Base-by-base conservation (phyloP, 2,329 filamentous ascomycete genomes). In the Trichoderma sp. region DNA sequence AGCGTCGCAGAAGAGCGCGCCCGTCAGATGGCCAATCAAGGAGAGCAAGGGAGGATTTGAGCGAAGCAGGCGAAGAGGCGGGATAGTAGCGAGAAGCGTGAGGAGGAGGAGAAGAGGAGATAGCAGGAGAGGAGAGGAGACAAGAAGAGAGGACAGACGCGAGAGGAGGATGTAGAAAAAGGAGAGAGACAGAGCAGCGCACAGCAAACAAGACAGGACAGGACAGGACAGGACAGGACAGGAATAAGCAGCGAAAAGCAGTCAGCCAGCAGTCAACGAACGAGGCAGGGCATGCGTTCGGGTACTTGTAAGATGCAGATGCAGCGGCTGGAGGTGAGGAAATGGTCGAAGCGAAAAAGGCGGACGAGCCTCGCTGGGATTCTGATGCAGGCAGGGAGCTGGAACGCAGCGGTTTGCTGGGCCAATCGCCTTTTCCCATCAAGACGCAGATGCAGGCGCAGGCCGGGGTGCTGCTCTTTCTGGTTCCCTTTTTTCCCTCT, bases 1-100 rank as follows among this genome's bases (percentile, higher is more conserved):
- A 74, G 75, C 69, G 75, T 76, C 69, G 71, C 65, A 56, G 75
- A 65, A 35, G 33, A 62, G 45, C 60, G 31, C 29, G 66, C 66
- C 56, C 50, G 72, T 66, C 31, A 29, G 66, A 62, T 64, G 64
- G 66, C 67, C 59, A 64, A 67, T 73, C 33, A 63, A 73, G 33
- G 35, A 29, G 45, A 68, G 27, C n/a, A 56, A 65, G 45, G 59
- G 33, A 65, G 45, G 50, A 29, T 21, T 33, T 53, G 16, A 35
- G 50, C 4, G 45, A 59, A 64, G 45, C 45, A 29, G 71, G 6
- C 38, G 60, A n/a, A 38, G 45, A 24, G 21, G 45, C 16, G 74
- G 16, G 71, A 71, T 60, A n/a, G 24, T 3, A 56, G 24, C n/a
- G 11, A n/a, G 18, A 62, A 12, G 7, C 12, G 18, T 21, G n/a